Evolutionary conservation across 2,329 filamentous ascomycete species (phyloP), one percentile per base, ranked within the genome.

Genomic region (Penicillium decumbens): DNA sequence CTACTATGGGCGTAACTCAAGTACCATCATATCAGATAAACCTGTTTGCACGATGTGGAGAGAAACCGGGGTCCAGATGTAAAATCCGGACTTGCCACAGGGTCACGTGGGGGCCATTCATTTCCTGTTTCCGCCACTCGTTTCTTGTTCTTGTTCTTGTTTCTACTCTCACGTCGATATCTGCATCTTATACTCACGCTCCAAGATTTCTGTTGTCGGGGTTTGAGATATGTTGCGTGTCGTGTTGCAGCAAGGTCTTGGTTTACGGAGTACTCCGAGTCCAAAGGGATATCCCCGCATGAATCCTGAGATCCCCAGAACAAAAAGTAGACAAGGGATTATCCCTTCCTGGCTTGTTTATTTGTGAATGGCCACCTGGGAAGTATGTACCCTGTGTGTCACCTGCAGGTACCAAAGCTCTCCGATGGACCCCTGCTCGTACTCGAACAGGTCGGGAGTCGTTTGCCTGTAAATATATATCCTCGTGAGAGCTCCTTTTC

Each of bases 371-470:
- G 10, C 28, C 28, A 30, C 28, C 30, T 25, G 29, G 18, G 25
- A 38, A 41, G 32, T 38, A 30, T 45, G 4, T 23, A 23, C 20
- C 40, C 38, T 42, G 18, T 39, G 45, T 44, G 42, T 52, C 43
- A 52, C 40, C 54, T 56, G 54, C 54, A 56, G 54, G 54, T 56
- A 54, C 54, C 53, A 30, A 18, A 40, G 29, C 29, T 41, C 29
- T 15, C 39, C 42, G 30, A n/a, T 25, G 43, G 12, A 39, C 43
- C 43, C 42, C 15, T 37, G 42, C 9, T 33, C n/a, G 32, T 39
- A 20, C 24, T 39, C 8, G 35, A 25, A 7, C 20, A 3, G 20
- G 20, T 23, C 20, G 20, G 15, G 15, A 18, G 15, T 18, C 15
- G 4, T 23, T 23, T 23, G 20, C 20, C 20, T 23, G 20, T 23